Conservation (phyloP, 306 rosid species). For the Inga leiocalycina region DNA sequence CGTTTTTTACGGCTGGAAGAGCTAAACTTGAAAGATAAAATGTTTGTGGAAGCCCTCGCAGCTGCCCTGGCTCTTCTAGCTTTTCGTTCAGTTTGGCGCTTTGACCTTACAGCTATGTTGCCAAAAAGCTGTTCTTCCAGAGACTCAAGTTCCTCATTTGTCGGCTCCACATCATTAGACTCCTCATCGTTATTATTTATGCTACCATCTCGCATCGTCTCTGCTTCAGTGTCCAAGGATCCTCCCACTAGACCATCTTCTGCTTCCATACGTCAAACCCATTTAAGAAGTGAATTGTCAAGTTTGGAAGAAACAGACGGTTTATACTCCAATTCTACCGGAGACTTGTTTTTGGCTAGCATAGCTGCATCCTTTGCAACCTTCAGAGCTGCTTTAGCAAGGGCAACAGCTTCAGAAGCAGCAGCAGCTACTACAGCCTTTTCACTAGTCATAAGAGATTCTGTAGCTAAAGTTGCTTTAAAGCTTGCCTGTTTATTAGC, state of each 20-base stretch:
- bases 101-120: constrained; percentile 71
- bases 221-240: constrained; percentile 40
- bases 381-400: constrained; percentile 86
- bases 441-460: constrained; percentile 76
- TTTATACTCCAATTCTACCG: constrained; percentile 35
- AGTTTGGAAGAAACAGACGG: constrained; percentile 39
- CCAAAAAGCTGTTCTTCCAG: constrained; percentile 56
- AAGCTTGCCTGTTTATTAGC: constrained; percentile 52
- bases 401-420: constrained; percentile 90
- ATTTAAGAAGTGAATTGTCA: constrained; percentile 54
- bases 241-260: constrained; percentile 47
- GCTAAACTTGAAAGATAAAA: constrained; percentile 68
- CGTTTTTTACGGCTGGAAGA: constrained; percentile 72
- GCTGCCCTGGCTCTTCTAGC: constrained; percentile 83
- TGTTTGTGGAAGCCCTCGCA: constrained; percentile 69
- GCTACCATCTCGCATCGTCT: constrained; percentile 43
- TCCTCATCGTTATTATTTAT: constrained; percentile 38
- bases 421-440: constrained; percentile 89
- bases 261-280: constrained; percentile 61
- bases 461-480: constrained; percentile 65
- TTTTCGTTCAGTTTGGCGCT: constrained; percentile 83
- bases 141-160: constrained; percentile 66
- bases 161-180: constrained; percentile 53
- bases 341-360: constrained; percentile 48
- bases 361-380: constrained; percentile 80